Evolutionary conservation across 148 eudicot genomes (phyloP), one percentile per base, ranked within the genome.

Genomic region (Rhododendron griersonianum): DNA sequence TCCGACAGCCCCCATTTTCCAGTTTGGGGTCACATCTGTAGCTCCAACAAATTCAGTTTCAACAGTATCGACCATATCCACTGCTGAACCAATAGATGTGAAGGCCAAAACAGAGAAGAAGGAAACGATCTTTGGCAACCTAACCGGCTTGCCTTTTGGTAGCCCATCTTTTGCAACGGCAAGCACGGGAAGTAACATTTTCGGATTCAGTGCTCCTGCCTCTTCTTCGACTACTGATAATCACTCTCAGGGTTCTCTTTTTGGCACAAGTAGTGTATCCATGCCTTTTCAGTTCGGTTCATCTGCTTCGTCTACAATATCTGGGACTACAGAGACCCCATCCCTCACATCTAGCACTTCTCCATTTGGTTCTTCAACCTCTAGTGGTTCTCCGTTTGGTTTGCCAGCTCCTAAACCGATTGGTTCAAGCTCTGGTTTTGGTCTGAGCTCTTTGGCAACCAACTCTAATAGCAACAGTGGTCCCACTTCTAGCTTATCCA

Each of bases 131-230:
- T 81, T 86, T 87, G 91, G 89, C 84, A 90, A n/a, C 63, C 37
- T 55, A 48, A 83, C 83, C 48, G 86, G 83, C 85, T 55, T 87
- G 73, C 65, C 88, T 37, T 88, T 88, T 53, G 78, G 67, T 61
- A 81, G 85, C 41, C 59, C 87, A 85, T 73, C 91, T 74, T 53
- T 86, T 84, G 84, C 84, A 41, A 67, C 45, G 78, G 63, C 90
- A 35, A 87, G 82, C 84, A 18, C 79, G 16, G 90, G 88, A 41
- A 89, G 71, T 69, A 81, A 86, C 73, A 53, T 67, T 78, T 91
- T 88, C 86, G 91, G 89, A 16, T 89, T 91, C 83, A 83, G 77
- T 80, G 81, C 93, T 87, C 82, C 90, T 18, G 76, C 83, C 67
- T 47, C 83, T 67, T 65, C 88, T 53, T 83, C 89, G 51, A 80